These are phyloP conservation scores for Mesembryanthemum crystallinum DNA, from an alignment of 148 eudicot species.

Conservation along the genomic window DNA sequence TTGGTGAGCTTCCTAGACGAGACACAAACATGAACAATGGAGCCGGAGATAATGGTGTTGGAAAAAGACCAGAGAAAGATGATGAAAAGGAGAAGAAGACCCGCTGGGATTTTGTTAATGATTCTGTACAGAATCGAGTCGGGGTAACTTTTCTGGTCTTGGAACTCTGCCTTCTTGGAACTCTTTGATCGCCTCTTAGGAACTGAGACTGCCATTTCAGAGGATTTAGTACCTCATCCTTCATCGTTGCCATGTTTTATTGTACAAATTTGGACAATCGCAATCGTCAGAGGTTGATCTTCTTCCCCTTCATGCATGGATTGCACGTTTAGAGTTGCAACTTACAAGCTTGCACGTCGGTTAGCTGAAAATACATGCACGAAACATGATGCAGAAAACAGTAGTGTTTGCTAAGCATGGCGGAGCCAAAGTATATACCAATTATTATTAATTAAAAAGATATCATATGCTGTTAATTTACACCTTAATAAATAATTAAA, in stretches of 20 bases:
- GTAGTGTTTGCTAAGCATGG: no score
- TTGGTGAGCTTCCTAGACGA: conserved; percentile 60
- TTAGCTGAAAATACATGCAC: not conserved
- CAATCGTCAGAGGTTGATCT: not conserved
- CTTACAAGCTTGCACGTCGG: conserved; percentile 23
- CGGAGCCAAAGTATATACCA: not conserved
- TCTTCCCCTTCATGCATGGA: not conserved
- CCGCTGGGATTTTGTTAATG: conserved; percentile 31
- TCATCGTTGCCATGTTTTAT: not conserved
- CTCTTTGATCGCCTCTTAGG: conserved; percentile 39
- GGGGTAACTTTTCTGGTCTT: conserved; percentile 24
- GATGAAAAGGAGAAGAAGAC: conserved; percentile 43
- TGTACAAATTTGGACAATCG: conserved; percentile 8
- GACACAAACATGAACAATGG: conserved; percentile 61
- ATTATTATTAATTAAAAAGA: not conserved
- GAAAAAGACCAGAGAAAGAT: conserved; percentile 65
- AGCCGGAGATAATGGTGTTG: conserved; percentile 55
- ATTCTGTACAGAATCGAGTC: conserved; percentile 28
- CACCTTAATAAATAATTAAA: no score
- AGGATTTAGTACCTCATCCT: not conserved
- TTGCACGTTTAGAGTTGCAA: not conserved
- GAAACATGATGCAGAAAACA: no score
- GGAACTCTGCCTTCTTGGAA: conserved; percentile 22
- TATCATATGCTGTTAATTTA: no score
- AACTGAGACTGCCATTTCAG: conserved; percentile 36